Evolutionary conservation across 345 rosid genomes (phyloP).

Genomic region (Eucalyptus erythrocorys): DNA sequence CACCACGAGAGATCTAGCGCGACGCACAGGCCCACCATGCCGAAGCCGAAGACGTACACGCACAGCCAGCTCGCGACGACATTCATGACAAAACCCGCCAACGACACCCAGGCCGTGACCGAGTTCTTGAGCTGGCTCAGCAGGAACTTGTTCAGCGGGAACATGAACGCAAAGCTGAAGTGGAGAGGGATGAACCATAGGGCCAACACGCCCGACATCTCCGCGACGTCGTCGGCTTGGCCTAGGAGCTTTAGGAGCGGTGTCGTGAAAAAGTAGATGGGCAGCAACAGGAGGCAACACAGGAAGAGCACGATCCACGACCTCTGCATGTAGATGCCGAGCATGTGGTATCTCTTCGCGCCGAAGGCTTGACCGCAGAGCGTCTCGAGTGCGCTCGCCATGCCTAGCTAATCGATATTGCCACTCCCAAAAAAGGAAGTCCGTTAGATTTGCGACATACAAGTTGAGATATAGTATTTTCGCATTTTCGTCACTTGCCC

Average conservation of each 20-base stretch:
- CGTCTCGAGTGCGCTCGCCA: conserved; percentile 13
- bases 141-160: conserved; percentile 24
- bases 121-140: conserved; percentile 24
- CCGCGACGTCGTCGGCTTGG: conserved; percentile 23
- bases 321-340: conserved; percentile 8
- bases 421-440: background rate
- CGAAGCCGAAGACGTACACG: conserved; percentile 2
- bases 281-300: background rate
- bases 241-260: conserved; percentile 5
- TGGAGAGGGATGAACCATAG: conserved; percentile 24
- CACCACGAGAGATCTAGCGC: conserved; percentile 27
- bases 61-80: conserved; percentile 11
- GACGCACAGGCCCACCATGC: conserved; percentile 18
- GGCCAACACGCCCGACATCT: conserved; percentile 14
- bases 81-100: conserved; percentile 8
- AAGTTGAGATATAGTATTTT: background rate
- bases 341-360: conserved; percentile 1
- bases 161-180: conserved; percentile 30
- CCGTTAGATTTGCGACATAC: background rate
- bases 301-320: conserved; percentile 3
- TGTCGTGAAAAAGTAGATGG: conserved; percentile 3
- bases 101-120: conserved; percentile 18
- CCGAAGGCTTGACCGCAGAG: conserved; percentile 9
- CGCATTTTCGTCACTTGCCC: background rate
- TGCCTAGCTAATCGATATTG: background rate